These are phyloP conservation scores for Trichosporon sp. DNA, from an alignment of 1,284 basidiomycete genomes.

Conservation along the genomic window DNA sequence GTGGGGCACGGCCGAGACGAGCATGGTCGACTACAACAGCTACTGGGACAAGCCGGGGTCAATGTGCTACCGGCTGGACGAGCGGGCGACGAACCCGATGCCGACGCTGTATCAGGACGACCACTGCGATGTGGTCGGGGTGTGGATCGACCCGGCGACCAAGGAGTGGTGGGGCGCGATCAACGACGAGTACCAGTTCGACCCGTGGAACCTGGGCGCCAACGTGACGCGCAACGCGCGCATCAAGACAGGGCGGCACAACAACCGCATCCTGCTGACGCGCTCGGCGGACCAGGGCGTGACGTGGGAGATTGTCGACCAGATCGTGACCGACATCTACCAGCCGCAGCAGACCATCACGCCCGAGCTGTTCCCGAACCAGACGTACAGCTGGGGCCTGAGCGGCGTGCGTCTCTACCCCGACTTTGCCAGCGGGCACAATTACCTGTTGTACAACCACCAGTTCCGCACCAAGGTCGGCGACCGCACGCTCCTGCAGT, in stretches of 20 bases:
- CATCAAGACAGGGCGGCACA: slow-evolving; percentile 2
- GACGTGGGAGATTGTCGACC: slow-evolving; percentile 5
- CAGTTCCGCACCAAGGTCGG: slow-evolving; percentile 7
- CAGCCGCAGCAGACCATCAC: slow-evolving; percentile 8
- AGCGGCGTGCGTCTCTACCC: neutral
- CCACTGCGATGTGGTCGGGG: slow-evolving; percentile 10
- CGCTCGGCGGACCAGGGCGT: neutral
- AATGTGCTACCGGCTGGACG: slow-evolving; percentile 6
- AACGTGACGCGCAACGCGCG: neutral
- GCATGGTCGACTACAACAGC: neutral
- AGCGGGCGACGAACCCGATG: neutral
- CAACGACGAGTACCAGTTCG: slow-evolving; percentile 13
- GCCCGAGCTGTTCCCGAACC: slow-evolving; percentile 3
- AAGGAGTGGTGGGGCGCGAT: neutral
- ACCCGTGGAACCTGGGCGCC: neutral
- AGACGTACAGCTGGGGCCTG: slow-evolving; percentile 6
- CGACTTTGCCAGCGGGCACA: slow-evolving; percentile 1
- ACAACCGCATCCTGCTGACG: slow-evolving; percentile 6
- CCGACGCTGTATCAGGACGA: slow-evolving; percentile 9
- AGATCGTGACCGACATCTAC: neutral
- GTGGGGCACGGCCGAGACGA: neutral
- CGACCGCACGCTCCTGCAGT: neutral
- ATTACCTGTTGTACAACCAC: slow-evolving; percentile 6
- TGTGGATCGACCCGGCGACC: slow-evolving; percentile 4
- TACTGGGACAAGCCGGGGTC: slow-evolving; percentile 7